Percentiles rank a stretch among this genome's conserved stretches.
Evolutionary conservation across 2,329 filamentous ascomycete genomes (phyloP).

Genomic region (Sarocladium kiliense): DNA sequence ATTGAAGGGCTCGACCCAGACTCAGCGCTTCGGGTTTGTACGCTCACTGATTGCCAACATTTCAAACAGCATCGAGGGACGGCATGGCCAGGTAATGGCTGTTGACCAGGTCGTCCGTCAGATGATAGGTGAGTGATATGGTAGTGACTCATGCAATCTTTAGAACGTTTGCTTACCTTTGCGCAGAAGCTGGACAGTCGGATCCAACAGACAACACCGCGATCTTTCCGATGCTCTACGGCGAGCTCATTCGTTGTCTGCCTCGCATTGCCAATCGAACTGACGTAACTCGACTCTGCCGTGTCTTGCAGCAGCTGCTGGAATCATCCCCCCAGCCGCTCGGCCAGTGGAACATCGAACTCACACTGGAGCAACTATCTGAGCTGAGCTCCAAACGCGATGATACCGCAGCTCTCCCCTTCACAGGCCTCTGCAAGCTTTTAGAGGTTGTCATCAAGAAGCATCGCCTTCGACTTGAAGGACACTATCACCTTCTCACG

Average conservation of each 20-base stretch:
- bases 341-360: constrained; percentile 54
- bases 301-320: constrained; percentile 39
- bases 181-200: neutral
- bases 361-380: constrained; percentile 41
- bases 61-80: neutral
- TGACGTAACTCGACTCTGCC: constrained; percentile 33
- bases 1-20: constrained; percentile 17
- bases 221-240: constrained; percentile 34
- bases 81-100: constrained; percentile 37
- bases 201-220: neutral
- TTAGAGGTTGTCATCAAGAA: constrained; percentile 53
- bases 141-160: neutral
- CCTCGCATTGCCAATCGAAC: constrained; percentile 15
- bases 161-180: neutral
- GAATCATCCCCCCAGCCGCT: constrained; percentile 45
- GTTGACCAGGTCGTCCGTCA: constrained; percentile 34
- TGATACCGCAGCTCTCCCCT: constrained; percentile 26
- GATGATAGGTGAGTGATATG: neutral
- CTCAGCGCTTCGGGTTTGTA: neutral
- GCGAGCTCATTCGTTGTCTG: constrained; percentile 32
- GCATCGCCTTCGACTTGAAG: constrained; percentile 56
- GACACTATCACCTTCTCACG: constrained; percentile 56
- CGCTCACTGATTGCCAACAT: neutral
- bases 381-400: constrained; percentile 18
- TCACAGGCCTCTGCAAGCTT: constrained; percentile 45